phyloP scores from a whole-genome alignment of 768 basidiomycete species.

The Kondoa subrosea region DNA sequence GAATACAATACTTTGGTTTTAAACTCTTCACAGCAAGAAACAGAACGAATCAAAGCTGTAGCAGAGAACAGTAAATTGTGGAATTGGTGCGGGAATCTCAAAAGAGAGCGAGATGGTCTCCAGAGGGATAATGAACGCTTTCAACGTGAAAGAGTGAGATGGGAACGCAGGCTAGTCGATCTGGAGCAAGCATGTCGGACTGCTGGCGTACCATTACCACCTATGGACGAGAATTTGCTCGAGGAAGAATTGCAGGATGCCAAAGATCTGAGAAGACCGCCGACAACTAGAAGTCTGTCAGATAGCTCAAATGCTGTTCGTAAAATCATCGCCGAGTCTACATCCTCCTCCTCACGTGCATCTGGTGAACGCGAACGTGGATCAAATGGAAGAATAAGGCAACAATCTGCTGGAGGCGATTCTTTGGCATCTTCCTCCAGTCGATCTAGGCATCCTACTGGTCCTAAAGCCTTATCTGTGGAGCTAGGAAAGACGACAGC shows the following conservation, averaged over 20 bases:
- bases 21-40: background rate
- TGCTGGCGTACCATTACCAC: background rate
- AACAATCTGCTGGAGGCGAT: background rate
- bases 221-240: background rate
- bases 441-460: background rate
- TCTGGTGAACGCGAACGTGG: background rate
- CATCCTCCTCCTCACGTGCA: background rate
- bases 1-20: background rate
- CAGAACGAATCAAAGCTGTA: background rate
- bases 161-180: background rate
- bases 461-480: background rate
- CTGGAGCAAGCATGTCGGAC: background rate
- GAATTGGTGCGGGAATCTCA: background rate
- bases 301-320: background rate
- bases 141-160: background rate
- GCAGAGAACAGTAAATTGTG: slow-evolving; percentile 7
- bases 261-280: background rate
- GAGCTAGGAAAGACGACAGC: background rate
- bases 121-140: background rate
- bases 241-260: background rate
- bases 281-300: background rate
- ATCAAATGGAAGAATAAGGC: background rate
- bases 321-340: background rate
- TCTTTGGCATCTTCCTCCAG: background rate
- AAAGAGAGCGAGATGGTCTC: background rate